Base-by-base conservation (phyloP, 345 rosid species). In the Turritis glabra region DNA sequence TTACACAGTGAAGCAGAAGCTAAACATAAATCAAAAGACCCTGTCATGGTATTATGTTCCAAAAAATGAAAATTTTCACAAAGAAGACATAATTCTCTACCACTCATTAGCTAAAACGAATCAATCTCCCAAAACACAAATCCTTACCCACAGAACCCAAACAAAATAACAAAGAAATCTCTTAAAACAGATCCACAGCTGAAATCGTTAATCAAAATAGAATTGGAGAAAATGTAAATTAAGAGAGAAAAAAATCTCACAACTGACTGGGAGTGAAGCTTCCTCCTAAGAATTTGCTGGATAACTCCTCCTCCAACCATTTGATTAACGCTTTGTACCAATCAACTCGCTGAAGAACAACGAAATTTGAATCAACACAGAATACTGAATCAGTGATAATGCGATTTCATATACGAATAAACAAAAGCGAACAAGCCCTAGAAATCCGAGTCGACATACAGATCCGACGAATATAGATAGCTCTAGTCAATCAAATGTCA, bases 231-330 rank as follows among this genome's bases (percentile, higher is more conserved):
- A 15, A 35, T 17, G 29, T 7, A n/a, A 50, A 30, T 8, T 27
- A 43, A 30, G 60, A 35, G 4, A 26, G 48, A 14, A 66, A 27
- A 37, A 40, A 59, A 15, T 68, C 84, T 87, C 83, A 94, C 97
- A 69, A 84, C 46, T 40, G 87, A 79, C 51, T 86, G 86, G 67
- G 86, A 83, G 72, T 84, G 93, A 77, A 89, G 86, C 75, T 88
- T 89, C 83, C 89, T 86, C 84, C 91, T 85, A 69, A 94, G 84
- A 75, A 91, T 93, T 84, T 86, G 98, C 82, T 81, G 92, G 85
- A 94, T 89, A 52, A 91, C 67, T 72, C 95, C 97, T 74, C 91
- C 94, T 81, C 97, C 97, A 86, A 84, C 93, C 98, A 94, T 94
- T 81, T 82, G 71, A 75, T 22, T n/a, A 76, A 56, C 72, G 65